These are phyloP conservation scores for Chaetomium strumarium DNA, from an alignment of 2,329 filamentous ascomycete genomes.

Conservation along the genomic window DNA sequence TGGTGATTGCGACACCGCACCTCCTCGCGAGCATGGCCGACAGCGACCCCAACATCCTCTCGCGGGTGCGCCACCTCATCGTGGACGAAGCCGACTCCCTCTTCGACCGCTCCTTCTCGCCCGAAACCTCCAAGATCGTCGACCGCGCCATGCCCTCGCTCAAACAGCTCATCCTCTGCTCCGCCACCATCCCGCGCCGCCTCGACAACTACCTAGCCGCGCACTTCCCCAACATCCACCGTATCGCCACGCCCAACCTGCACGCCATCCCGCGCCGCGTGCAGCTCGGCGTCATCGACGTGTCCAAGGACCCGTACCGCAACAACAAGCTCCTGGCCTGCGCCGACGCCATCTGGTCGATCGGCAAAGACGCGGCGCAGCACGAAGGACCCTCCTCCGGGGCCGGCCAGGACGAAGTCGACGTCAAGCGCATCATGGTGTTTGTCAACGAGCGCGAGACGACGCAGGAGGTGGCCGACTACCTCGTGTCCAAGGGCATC, in stretches of 20 bases:
- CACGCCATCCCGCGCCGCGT: conserved; percentile 94
- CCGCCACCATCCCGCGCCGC: conserved; percentile 87
- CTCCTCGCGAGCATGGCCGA: conserved; percentile 83
- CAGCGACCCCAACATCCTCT: conserved; percentile 84
- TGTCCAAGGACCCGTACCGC: conserved; percentile 84
- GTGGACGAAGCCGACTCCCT: conserved; percentile 96
- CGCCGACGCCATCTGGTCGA: conserved; percentile 89
- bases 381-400: conserved; percentile 44
- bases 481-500: conserved; percentile 77
- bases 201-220: conserved; percentile 79
- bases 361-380: conserved; percentile 66
- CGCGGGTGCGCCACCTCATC: conserved; percentile 82
- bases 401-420: conserved; percentile 49
- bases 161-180: conserved; percentile 85
- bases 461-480: conserved; percentile 72
- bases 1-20: conserved; percentile 84
- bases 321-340: conserved; percentile 92
- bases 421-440: conserved; percentile 81
- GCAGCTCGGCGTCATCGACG: conserved; percentile 87
- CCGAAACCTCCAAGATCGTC: conserved; percentile 75
- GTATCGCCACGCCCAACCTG: conserved; percentile 89
- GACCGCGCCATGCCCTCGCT: conserved; percentile 76
- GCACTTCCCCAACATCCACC: conserved; percentile 74
- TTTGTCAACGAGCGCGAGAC: conserved; percentile 96
- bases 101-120: conserved; percentile 85